Base-by-base conservation (phyloP, 192 early-diverging fungal species). In the Lobosporangium transversale region DNA sequence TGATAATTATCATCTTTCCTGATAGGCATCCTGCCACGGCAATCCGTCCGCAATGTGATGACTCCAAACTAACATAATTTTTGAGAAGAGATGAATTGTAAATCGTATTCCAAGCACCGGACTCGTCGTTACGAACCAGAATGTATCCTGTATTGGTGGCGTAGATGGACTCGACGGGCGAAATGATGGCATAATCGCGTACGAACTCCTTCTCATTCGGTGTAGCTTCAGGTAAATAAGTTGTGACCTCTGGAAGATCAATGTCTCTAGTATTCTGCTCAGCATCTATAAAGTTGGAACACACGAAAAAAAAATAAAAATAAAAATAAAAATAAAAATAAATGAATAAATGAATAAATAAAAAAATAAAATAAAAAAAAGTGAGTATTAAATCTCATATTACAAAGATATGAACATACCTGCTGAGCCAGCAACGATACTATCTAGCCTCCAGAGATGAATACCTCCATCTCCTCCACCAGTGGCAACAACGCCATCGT, bases 401-500 rank as follows among this genome's bases (percentile, higher is more conserved):
- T 4, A 21, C 29, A 3, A 10, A 20, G 14, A 14, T 14, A 40
- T 10, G 37, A 10, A 14, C 37, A 7, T 40, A 85, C 86, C 85
- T 33, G 87, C 83, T 32, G 84, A 82, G 31, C 87, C 85, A 20
- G 79, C 57, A 45, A 76, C 78, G 14, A 89, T 80, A 5, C 82
- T 71, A n/a, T 57, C 64, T 27, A 92, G 57, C 10, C 87, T 81
- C 91, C 93, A 95, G 1, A 94, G 66, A 12, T 90, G 84, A 43
- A 96, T 83, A 4, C 91, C 94, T 1, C 91, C 88, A 71, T 96
- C 94, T 29, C 89, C 89, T 0, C 93, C 94, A 21, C 94, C 94
- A 6, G 91, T 90, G 5, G 88, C 92, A 11, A 76, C 59, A 14
- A 76, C 73, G 5, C 64, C 73, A 58, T 76, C 51, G 29, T 62